These are phyloP conservation scores for Ustilago esculenta DNA, from an alignment of 1,284 basidiomycete species.

Conservation along the genomic window DNA sequence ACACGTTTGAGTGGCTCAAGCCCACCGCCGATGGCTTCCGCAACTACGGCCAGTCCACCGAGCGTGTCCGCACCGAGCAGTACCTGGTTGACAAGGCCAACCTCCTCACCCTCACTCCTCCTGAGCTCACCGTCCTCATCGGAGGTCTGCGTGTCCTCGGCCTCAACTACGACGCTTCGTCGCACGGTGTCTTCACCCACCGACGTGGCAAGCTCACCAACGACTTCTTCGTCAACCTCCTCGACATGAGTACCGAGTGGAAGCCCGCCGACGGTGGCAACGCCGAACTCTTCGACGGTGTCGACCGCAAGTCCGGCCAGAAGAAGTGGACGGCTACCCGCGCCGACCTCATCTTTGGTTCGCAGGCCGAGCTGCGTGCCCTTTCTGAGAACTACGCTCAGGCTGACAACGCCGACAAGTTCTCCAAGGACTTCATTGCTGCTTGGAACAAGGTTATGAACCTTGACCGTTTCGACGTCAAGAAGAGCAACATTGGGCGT, in stretches of 20 bases:
- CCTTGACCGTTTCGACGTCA: conserved; percentile 40
- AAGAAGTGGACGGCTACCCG: conserved; percentile 45
- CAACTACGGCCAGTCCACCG: conserved; percentile 36
- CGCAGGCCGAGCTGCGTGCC: conserved; percentile 40
- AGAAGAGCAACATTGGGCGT: conserved; percentile 40
- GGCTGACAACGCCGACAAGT: conserved; percentile 42
- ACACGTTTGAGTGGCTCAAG: conserved; percentile 37
- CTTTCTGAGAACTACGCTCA: conserved; percentile 37
- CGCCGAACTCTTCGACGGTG: conserved; percentile 33
- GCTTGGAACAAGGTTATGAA: conserved; percentile 50
- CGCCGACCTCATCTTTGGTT: conserved; percentile 36
- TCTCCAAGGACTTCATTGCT: conserved; percentile 33
- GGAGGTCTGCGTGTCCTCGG: conserved; percentile 43
- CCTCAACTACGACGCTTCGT: conserved; percentile 37
- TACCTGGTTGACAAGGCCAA: conserved; percentile 41
- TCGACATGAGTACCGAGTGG: conserved; percentile 47
- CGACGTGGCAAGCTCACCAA: conserved; percentile 35
- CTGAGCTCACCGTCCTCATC: conserved; percentile 41
- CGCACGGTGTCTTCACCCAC: conserved; percentile 34
- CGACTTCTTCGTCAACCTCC: conserved; percentile 44
- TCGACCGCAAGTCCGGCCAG: conserved; percentile 43
- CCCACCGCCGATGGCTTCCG: conserved; percentile 40
- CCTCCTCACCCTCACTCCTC: conserved; percentile 35
- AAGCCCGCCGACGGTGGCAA: conserved; percentile 33
- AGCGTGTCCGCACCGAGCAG: conserved; percentile 38